Conservation (phyloP, 305 asterid genomes). For the Solanum hybrid region DNA sequence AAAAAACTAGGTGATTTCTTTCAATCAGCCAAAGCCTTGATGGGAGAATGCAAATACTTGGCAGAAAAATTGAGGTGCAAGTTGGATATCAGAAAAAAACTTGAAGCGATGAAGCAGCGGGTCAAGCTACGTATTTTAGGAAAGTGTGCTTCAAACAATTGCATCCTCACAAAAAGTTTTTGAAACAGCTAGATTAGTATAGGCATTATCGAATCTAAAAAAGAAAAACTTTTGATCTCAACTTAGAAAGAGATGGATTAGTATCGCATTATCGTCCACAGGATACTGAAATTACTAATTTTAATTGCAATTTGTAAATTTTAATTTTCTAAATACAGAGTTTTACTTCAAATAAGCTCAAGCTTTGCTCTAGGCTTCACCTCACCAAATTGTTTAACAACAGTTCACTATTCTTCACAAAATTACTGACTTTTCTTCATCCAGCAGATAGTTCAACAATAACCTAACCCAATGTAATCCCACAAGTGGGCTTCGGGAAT, state of each 20-base stretch:
- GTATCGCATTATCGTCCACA: neutral
- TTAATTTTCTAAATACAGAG: neutral
- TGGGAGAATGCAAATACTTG: neutral
- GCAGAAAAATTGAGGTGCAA: neutral
- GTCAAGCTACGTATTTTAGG: neutral
- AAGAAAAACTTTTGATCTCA: neutral
- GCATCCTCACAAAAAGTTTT: neutral
- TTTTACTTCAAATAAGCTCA: neutral
- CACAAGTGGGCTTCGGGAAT: neutral
- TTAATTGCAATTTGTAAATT: neutral
- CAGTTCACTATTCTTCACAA: neutral
- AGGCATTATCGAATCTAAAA: neutral
- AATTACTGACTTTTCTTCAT: neutral
- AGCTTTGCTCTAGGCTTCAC: neutral
- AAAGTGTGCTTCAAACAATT: neutral
- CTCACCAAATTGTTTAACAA: neutral
- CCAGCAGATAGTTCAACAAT: neutral
- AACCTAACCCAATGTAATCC: neutral
- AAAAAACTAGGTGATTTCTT: neutral
- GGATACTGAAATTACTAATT: neutral
- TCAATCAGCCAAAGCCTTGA: neutral
- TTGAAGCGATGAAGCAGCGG: neutral
- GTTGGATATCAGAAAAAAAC: neutral
- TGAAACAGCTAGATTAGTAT: neutral
- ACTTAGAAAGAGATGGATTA: neutral